Percentiles rank a stretch among this genome's conserved stretches.
Evolutionary conservation across 169 alveolate species (phyloP).

Genomic region (Plasmodium berghei): DNA sequence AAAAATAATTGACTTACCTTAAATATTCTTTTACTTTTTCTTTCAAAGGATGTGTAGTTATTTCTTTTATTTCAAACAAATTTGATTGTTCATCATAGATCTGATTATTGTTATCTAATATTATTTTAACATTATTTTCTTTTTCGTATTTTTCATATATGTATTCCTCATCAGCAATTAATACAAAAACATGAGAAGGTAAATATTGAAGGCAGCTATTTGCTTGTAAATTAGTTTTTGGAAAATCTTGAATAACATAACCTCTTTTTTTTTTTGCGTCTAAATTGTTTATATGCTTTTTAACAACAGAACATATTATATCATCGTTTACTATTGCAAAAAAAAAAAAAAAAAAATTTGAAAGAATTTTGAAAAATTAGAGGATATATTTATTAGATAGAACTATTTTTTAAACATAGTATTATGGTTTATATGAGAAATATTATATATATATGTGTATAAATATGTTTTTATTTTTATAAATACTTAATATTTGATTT

Average conservation of each 20-base stretch:
- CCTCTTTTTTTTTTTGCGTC: constrained; percentile 58
- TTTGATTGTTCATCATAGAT: constrained; percentile 16
- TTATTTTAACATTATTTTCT: constrained; percentile 21
- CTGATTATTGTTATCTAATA: constrained; percentile 11
- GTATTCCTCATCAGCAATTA: constrained; percentile 65
- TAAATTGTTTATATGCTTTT: constrained; percentile 25
- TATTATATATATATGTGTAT: background rate
- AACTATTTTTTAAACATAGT: too few relatives aligned
- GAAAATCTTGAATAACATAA: constrained; percentile 51
- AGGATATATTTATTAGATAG: background rate
- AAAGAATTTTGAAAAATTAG: background rate
- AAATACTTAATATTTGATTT: constrained; percentile 41
- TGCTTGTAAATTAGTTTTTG: constrained; percentile 59
- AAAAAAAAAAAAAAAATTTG: background rate
- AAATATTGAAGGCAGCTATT: constrained; percentile 43
- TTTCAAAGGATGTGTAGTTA: constrained; percentile 15
- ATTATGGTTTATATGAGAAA: background rate
- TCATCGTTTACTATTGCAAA: constrained; percentile 42
- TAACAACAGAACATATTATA: constrained; percentile 34
- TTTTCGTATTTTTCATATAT: constrained; percentile 53
- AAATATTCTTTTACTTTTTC: constrained; percentile 43
- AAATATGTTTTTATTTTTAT: background rate
- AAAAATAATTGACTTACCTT: constrained; percentile 20
- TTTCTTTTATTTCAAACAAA: constrained; percentile 26
- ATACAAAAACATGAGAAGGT: constrained; percentile 46